Percentiles rank a stretch among this genome's conserved stretches.
phyloP scores from a whole-genome alignment of 768 basidiomycete species.

The Macrolepiota albuminosa region DNA sequence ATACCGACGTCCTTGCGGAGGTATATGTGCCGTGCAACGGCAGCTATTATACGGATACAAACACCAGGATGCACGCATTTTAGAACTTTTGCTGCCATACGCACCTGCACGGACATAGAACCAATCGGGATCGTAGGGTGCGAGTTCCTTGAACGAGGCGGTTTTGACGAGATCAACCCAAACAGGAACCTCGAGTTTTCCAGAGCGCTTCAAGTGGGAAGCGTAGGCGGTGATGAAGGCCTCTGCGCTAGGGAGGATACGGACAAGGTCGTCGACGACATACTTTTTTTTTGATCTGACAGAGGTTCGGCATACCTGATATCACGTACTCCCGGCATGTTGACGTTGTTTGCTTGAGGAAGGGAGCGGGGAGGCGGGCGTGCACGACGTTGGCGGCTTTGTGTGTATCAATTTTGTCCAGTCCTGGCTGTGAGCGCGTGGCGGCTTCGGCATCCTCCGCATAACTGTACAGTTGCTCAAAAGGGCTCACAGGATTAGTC shows the following conservation, averaged over 20 bases:
- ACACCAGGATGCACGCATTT: not conserved
- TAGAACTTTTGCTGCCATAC: conserved; percentile 22
- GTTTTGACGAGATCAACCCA: conserved; percentile 99
- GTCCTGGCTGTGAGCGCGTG: conserved; percentile 13
- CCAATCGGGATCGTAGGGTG: conserved; percentile 99
- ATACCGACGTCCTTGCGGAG: conserved; percentile 96
- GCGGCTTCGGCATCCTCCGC: conserved; percentile 37
- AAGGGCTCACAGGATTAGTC: conserved; percentile 17
- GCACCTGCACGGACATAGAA: conserved; percentile 97
- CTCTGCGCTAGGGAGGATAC: conserved; percentile 61
- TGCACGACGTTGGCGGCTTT: conserved; percentile 44
- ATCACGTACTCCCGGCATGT: conserved; percentile 82
- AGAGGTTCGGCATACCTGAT: conserved; percentile 48
- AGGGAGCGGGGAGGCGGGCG: conserved; percentile 40
- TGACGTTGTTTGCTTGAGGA: conserved; percentile 45
- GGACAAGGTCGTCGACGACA: conserved; percentile 17
- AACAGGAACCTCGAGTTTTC: conserved; percentile 97
- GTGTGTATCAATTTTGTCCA: conserved; percentile 38
- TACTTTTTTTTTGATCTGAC: conserved; percentile 1
- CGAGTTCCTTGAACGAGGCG: conserved; percentile 94
- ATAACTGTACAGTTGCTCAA: conserved; percentile 37
- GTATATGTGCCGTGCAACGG: conserved; percentile 98
- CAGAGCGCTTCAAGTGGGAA: conserved; percentile 95
- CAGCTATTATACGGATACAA: conserved; percentile 54
- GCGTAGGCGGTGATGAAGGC: conserved; percentile 92